A percentile compares a stretch with the other conserved stretches of the same genome.
Conservation (phyloP, 129 eudicot genomes). For the Centella asiatica region DNA sequence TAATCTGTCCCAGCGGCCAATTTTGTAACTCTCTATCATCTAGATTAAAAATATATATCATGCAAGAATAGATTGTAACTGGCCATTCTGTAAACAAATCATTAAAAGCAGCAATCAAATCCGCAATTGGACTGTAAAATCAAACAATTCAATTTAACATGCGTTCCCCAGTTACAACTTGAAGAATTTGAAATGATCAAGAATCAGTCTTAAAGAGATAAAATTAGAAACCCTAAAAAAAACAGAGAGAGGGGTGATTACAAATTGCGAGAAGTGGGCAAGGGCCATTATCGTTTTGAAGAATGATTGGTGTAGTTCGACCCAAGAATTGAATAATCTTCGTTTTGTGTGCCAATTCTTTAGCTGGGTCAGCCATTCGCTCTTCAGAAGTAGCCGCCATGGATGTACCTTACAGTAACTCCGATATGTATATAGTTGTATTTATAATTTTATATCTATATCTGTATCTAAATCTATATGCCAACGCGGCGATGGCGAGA, state of each 20-base stretch:
- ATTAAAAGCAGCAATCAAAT: neutral
- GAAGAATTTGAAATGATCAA: neutral
- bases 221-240: constrained; percentile 28
- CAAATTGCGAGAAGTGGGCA: constrained; percentile 97
- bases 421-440: constrained; percentile 2
- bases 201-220: neutral
- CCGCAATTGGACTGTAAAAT: neutral
- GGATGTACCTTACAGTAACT: constrained; percentile 17
- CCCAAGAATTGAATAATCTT: constrained; percentile 69
- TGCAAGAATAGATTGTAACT: neutral
- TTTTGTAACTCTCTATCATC: too few relatives aligned
- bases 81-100: neutral
- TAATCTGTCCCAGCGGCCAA: neutral
- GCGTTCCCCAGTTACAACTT: neutral
- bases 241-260: constrained; percentile 18
- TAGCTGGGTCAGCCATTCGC: constrained; percentile 15
- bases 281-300: constrained; percentile 96
- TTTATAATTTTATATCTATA: neutral
- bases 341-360: constrained; percentile 57
- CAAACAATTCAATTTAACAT: neutral
- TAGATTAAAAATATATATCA: neutral
- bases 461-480: neutral
- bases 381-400: constrained; percentile 34
- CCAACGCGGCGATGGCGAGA: constrained; percentile 2
- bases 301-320: constrained; percentile 58